Conservation (phyloP, 2,329 filamentous ascomycete species). For the Metarhizium album region DNA sequence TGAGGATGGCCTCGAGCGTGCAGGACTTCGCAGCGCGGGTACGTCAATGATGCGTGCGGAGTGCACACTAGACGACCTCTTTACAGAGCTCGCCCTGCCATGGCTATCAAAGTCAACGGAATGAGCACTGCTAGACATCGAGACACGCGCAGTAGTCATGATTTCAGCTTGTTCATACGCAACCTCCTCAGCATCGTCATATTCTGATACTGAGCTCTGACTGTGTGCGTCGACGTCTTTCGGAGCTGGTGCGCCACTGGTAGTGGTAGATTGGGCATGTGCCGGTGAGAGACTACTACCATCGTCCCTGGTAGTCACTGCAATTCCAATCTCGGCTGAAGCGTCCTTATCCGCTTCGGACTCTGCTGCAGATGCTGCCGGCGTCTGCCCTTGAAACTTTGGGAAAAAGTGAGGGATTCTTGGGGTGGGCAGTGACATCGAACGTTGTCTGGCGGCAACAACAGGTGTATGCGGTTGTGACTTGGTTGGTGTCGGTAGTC, state of each 20-base stretch:
- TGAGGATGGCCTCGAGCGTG: slow-evolving; percentile 37
- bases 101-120: slow-evolving; percentile 38
- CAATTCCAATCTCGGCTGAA: background rate
- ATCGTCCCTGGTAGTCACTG: background rate
- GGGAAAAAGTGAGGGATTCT: slow-evolving; percentile 11
- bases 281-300: slow-evolving; percentile 2
- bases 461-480: slow-evolving; percentile 26
- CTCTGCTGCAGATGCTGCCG: background rate
- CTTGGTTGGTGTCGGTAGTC: slow-evolving; percentile 21
- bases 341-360: background rate
- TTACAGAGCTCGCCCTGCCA: slow-evolving; percentile 23
- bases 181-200: slow-evolving; percentile 34
- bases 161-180: slow-evolving; percentile 48
- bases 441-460: slow-evolving; percentile 30
- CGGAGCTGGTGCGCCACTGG: background rate
- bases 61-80: slow-evolving; percentile 36
- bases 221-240: background rate
- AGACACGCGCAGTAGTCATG: slow-evolving; percentile 45
- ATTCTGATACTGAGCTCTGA: slow-evolving; percentile 5
- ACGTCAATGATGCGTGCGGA: slow-evolving; percentile 51
- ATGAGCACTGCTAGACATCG: slow-evolving; percentile 40
- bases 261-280: background rate
- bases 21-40: slow-evolving; percentile 38
- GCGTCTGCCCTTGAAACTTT: background rate
- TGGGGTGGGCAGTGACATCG: slow-evolving; percentile 37